A percentile compares a stretch with the other conserved stretches of the same genome.
phyloP scores from a whole-genome alignment of 2,329 filamentous ascomycete species.

The Hymenoscyphus repandus region DNA sequence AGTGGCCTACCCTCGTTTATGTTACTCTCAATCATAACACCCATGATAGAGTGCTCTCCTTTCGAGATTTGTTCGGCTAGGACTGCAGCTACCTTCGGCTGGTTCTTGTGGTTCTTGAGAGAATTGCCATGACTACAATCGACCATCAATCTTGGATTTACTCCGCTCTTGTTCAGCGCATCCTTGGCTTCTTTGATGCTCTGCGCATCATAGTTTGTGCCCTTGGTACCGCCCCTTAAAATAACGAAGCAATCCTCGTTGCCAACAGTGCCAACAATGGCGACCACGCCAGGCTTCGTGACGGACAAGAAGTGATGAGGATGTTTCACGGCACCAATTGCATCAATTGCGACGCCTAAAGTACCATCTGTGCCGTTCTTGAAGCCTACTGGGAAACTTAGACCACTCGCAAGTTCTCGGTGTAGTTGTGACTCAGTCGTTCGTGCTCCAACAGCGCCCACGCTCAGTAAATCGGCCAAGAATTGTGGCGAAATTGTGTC shows the following conservation, averaged over 20 bases:
- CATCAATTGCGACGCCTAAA: slow-evolving; percentile 85
- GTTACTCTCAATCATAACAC: slow-evolving; percentile 98
- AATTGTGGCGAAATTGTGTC: slow-evolving; percentile 98
- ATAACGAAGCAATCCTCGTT: slow-evolving; percentile 98
- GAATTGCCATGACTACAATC: slow-evolving; percentile 98
- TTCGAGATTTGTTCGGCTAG: slow-evolving; percentile 79
- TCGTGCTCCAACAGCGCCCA: slow-evolving; percentile 90
- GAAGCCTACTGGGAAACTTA: slow-evolving; percentile 97
- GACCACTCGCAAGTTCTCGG: slow-evolving; percentile 85
- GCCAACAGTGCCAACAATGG: slow-evolving; percentile 88
- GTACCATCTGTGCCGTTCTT: slow-evolving; percentile 98
- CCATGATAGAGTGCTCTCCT: slow-evolving; percentile 82
- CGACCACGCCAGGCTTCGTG: slow-evolving; percentile 91
- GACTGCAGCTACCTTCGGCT: slow-evolving; percentile 82
- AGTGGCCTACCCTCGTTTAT: slow-evolving; percentile 72
- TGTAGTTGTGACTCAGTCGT: slow-evolving; percentile 96
- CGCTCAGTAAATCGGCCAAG: slow-evolving; percentile 83
- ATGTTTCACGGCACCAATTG: slow-evolving; percentile 86
- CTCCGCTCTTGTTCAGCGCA: slow-evolving; percentile 67
- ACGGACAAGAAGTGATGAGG: slow-evolving; percentile 97
- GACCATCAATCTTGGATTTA: slow-evolving; percentile 81
- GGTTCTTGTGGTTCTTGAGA: slow-evolving; percentile 93
- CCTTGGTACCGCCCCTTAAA: slow-evolving; percentile 83
- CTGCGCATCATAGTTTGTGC: slow-evolving; percentile 86
- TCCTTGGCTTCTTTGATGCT: slow-evolving; percentile 81